Base-by-base conservation (phyloP, 768 basidiomycete species). In the Russula griseocarnosa region DNA sequence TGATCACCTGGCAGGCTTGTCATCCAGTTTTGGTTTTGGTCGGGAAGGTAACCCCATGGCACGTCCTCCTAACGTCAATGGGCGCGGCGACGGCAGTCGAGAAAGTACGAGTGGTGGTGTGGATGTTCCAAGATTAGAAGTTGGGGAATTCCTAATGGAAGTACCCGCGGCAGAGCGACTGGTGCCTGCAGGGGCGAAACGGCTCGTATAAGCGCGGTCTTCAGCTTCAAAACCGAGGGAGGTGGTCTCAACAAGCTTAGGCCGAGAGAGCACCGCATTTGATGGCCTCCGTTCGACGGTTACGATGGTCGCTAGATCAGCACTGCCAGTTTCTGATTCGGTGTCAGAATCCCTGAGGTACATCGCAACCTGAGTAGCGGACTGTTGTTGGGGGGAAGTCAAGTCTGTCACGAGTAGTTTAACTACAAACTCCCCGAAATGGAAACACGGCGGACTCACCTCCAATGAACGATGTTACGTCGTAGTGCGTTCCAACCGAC, bases 381-480 rank as follows among this genome's bases (percentile, higher is more conserved):
- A 34, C 14, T 63, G 60, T 47, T 62, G 66, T 16, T 60, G 66
- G 1, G 76, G 76, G 20, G 72, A 70, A 4, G 76, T 75, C 55
- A 79, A 53, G 64, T 73, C 79, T 81, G 50, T 28, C 34, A 30
- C 22, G 56, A 11, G 2, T 22, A 30, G 13, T 30, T 58, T 18
- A 67, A 53, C 5, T 11, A 5, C 18, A 53, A 24, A n/a, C 2
- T 44, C 14, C 16, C 30, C 38, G n/a, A n/a, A 22, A 55, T 10
- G 44, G 5, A 38, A 67, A 57, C 11, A 11, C 9, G 13, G 67
- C 80, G 61, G 7, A 66, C 80, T 63, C 62, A 81, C 81, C 72
- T 49, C 75, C 83, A 66, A 90, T 87, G 70, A 90, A 89, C 1
- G 88, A 89, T 18, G 87, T 90, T 22, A 89, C 86, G 62, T 89